phyloP scores from a whole-genome alignment of 192 early-diverging fungal genomes.

The Backusella liffmaniae region DNA sequence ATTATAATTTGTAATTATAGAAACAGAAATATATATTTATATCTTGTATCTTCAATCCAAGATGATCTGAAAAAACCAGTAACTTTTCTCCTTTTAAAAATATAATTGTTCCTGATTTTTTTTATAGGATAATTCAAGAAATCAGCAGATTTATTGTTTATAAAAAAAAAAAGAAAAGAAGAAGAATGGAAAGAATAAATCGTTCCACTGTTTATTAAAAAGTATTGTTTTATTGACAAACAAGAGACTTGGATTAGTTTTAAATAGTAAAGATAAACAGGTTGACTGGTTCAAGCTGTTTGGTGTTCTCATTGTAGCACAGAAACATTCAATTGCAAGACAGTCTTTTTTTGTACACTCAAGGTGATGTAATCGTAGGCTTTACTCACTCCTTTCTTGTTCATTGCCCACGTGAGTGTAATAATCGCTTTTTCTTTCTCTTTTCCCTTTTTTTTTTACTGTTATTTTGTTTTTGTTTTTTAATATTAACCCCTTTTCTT shows the following conservation, averaged over 20 bases:
- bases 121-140: neutral
- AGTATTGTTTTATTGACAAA: too few species aligned
- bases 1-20: neutral
- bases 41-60: neutral
- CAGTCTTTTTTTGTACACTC: neutral
- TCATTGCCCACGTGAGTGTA: conserved; percentile 3
- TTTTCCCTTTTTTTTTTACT: neutral
- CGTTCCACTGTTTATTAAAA: neutral
- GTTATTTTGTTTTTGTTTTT: neutral
- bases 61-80: neutral
- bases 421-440: neutral
- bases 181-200: neutral
- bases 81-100: neutral
- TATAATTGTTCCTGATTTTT: neutral
- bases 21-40: neutral
- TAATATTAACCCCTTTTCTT: neutral
- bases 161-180: neutral
- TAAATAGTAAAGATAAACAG: neutral
- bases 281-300: neutral
- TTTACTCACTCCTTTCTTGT: neutral
- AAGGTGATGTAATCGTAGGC: neutral
- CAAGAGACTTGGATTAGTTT: too few species aligned
- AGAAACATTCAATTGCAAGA: neutral
- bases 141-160: neutral
- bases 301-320: neutral